phyloP scores from a whole-genome alignment of 345 rosid species.

The Adansonia digitata region DNA sequence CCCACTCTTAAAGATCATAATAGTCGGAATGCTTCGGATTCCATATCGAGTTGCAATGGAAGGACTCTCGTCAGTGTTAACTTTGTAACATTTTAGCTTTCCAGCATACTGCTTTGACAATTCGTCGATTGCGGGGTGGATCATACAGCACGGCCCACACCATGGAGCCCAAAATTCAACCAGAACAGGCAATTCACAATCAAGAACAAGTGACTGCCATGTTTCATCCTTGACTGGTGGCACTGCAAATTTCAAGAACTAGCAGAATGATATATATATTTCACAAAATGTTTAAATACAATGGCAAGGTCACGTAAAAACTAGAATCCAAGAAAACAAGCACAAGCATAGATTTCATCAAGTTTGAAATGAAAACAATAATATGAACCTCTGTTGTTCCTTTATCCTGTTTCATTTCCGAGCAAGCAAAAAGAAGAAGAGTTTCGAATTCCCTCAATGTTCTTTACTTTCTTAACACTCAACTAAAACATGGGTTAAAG shows the following conservation, averaged over 20 bases:
- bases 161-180: constrained; percentile 85
- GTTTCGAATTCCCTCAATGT: not conserved
- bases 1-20: constrained; percentile 54
- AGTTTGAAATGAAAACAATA: not conserved
- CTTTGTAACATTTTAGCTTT: constrained; percentile 63
- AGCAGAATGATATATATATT: not conserved
- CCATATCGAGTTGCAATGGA: constrained; percentile 49
- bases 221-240: constrained; percentile 41
- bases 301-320: not conserved
- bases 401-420: not conserved
- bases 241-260: constrained; percentile 30
- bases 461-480: not conserved
- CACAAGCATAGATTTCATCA: not conserved
- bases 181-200: constrained; percentile 49
- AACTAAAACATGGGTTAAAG: not conserved
- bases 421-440: not conserved
- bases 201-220: constrained; percentile 62
- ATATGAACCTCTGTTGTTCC: not conserved
- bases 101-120: constrained; percentile 54
- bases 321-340: not conserved
- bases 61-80: constrained; percentile 70
- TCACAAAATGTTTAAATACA: not conserved
- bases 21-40: constrained; percentile 66
- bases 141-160: constrained; percentile 84
- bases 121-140: constrained; percentile 55